phyloP scores from a whole-genome alignment of 2,329 filamentous ascomycete genomes.

The Fonsecaea pugnacius region DNA sequence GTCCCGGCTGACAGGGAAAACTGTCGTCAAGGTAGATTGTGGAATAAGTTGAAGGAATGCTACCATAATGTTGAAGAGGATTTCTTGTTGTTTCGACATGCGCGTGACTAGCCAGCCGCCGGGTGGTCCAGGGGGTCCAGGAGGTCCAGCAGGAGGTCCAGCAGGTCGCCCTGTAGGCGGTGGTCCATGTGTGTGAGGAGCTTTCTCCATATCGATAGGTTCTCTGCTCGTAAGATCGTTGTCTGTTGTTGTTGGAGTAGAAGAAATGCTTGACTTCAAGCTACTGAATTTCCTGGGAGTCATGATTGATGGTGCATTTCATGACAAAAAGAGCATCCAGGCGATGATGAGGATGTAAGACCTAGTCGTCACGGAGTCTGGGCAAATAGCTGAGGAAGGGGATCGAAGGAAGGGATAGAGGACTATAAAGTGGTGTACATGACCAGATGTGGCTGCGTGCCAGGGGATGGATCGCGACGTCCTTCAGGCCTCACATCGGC shows the following conservation, averaged over 20 bases:
- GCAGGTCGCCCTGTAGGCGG: slow-evolving; percentile 15
- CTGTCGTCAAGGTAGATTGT: slow-evolving; percentile 44
- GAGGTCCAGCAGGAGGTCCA: slow-evolving; percentile 17
- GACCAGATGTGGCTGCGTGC: slow-evolving; percentile 14
- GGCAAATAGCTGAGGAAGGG: slow-evolving; percentile 1
- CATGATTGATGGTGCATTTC: slow-evolving; percentile 4
- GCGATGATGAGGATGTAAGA: neutral
- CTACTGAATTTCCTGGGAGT: neutral
- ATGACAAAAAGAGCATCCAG: neutral
- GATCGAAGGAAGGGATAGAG: slow-evolving; percentile 2
- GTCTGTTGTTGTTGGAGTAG: slow-evolving; percentile 4
- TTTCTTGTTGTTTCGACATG: slow-evolving; percentile 31
- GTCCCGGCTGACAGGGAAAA: slow-evolving; percentile 49
- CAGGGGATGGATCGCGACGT: slow-evolving; percentile 4
- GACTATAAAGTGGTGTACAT: slow-evolving; percentile 21
- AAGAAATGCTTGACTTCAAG: slow-evolving; percentile 20
- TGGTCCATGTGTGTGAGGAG: neutral
- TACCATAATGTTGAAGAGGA: slow-evolving; percentile 49
- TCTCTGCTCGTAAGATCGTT: neutral
- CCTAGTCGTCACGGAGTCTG: neutral
- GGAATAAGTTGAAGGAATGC: slow-evolving; percentile 53
- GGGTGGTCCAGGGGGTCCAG: slow-evolving; percentile 29
- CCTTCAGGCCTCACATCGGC: slow-evolving; percentile 11
- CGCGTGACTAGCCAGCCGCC: slow-evolving; percentile 32
- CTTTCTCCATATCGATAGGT: slow-evolving; percentile 22